These are phyloP conservation scores for Polychaeton citri DNA, from an alignment of 2,329 filamentous ascomycete genomes.

Conservation along the genomic window DNA sequence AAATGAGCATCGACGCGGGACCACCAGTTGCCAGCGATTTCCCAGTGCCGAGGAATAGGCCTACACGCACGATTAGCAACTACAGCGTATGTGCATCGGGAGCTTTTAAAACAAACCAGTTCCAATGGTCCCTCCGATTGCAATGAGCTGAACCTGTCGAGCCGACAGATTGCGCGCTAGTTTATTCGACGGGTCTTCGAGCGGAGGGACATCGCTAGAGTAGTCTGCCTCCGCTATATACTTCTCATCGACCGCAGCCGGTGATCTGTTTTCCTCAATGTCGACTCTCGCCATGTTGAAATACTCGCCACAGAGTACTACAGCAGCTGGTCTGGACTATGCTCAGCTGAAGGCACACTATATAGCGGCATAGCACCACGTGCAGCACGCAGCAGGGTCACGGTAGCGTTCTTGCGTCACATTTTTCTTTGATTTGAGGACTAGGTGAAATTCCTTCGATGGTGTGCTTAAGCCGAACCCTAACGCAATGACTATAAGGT, in stretches of 20 bases:
- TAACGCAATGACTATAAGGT: too few species aligned
- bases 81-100: slow-evolving; percentile 1
- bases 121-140: slow-evolving; percentile 21
- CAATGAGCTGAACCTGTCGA: slow-evolving; percentile 47
- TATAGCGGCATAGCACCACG: too few species aligned
- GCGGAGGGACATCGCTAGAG: not conserved
- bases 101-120: not conserved
- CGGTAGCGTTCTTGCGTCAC: too few species aligned
- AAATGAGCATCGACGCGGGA: slow-evolving; percentile 24
- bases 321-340: too few species aligned
- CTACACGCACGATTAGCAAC: slow-evolving; percentile 15
- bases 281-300: too few species aligned
- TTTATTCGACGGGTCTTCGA: not conserved
- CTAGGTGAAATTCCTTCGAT: too few species aligned
- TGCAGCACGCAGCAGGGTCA: too few species aligned
- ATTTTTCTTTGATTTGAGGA: too few species aligned
- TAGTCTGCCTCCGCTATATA: not conserved
- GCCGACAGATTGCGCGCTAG: slow-evolving; percentile 1
- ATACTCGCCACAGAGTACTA: too few species aligned
- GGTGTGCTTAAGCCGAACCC: too few species aligned
- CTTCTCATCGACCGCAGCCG: not conserved
- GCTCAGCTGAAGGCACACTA: too few species aligned
- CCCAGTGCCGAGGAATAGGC: slow-evolving; percentile 17
- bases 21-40: slow-evolving; percentile 14
- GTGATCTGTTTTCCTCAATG: not conserved